Percentiles rank a stretch among this genome's conserved stretches.
These are phyloP conservation scores for Aspergillus texensis DNA, from an alignment of 2,329 filamentous ascomycete species.

Conservation along the genomic window DNA sequence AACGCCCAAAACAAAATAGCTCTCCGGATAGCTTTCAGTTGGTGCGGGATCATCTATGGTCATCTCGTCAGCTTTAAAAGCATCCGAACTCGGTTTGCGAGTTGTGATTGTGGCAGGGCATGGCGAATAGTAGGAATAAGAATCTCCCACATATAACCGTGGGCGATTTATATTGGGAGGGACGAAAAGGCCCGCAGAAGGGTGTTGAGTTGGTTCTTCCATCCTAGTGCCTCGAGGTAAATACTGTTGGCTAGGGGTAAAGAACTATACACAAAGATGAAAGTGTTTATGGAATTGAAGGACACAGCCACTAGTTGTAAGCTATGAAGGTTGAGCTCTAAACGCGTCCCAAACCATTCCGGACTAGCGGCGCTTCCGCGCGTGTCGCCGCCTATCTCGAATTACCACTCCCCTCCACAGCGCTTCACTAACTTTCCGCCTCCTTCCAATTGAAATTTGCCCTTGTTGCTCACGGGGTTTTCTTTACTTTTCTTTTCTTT, in stretches of 20 bases:
- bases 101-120: constrained; percentile 63
- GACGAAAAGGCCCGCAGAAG: constrained; percentile 54
- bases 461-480: neutral
- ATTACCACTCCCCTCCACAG: constrained; percentile 27
- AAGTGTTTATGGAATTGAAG: neutral
- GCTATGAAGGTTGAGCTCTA: neutral
- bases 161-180: constrained; percentile 68
- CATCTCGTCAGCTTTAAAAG: neutral
- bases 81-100: neutral
- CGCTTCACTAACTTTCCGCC: constrained; percentile 8
- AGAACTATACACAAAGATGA: neutral
- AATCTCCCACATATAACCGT: constrained; percentile 63
- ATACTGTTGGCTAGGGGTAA: neutral
- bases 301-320: neutral
- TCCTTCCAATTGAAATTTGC: neutral
- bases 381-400: constrained; percentile 26
- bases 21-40: neutral
- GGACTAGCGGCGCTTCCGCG: constrained; percentile 36
- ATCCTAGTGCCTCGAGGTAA: constrained; percentile 24
- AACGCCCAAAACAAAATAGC: constrained; percentile 69
- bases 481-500: neutral
- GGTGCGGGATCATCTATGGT: neutral
- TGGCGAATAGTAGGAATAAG: constrained; percentile 72
- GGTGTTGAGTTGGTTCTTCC: constrained; percentile 33
- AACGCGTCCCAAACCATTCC: constrained; percentile 39